phyloP scores from a whole-genome alignment of 1,139 yeast species.

The Candida tetrigidarum region DNA sequence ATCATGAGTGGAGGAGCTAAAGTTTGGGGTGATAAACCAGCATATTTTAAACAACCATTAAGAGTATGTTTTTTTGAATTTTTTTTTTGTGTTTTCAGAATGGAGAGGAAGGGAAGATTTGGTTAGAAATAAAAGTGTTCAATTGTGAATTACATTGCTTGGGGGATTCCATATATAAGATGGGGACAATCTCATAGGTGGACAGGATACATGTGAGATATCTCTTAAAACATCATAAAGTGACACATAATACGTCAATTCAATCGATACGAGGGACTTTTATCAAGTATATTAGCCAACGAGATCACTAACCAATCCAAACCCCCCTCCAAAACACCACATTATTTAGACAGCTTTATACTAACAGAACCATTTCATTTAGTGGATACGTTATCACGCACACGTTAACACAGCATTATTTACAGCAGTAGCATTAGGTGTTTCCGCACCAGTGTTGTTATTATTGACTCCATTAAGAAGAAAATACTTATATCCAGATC shows the following conservation, averaged over 20 bases:
- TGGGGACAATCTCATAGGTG: no score
- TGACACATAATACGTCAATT: no score
- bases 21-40: slow-evolving; percentile 60
- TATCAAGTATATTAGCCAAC: no score
- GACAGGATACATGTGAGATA: not conserved
- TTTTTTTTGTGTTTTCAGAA: no score
- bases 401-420: slow-evolving; percentile 81
- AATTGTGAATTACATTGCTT: not conserved
- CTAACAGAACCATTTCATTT: slow-evolving; percentile 10
- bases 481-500: slow-evolving; percentile 68
- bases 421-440: slow-evolving; percentile 68
- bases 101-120: no score
- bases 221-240: not conserved
- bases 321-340: not conserved
- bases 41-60: slow-evolving; percentile 63
- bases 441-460: slow-evolving; percentile 67
- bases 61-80: slow-evolving; percentile 69
- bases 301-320: no score
- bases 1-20: slow-evolving; percentile 31
- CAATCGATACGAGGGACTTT: no score
- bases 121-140: no score
- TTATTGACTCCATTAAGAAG: slow-evolving; percentile 72
- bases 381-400: slow-evolving; percentile 83
- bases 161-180: no score
- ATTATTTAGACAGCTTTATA: slow-evolving; percentile 3